phyloP scores from a whole-genome alignment of 345 rosid genomes.

The Microthlaspi erraticum region DNA sequence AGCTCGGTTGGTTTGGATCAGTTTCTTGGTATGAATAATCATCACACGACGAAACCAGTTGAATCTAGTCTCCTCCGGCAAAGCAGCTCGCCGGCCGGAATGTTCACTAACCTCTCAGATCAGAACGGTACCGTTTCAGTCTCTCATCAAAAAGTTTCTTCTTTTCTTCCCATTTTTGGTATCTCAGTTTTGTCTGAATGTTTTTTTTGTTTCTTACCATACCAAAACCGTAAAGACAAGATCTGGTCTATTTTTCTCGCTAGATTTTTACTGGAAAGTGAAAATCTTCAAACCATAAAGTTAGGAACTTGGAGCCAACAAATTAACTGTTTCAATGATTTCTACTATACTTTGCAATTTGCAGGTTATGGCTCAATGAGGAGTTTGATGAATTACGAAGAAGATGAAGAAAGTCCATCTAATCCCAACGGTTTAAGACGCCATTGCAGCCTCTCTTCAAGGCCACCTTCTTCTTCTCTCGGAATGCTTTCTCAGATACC shows the following conservation, averaged over 20 bases:
- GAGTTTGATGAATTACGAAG: constrained; percentile 56
- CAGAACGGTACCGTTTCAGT: constrained; percentile 67
- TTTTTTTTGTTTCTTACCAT: neutral
- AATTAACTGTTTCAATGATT: neutral
- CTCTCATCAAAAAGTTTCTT: neutral
- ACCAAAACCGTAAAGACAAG: constrained; percentile 16
- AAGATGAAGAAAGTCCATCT: constrained; percentile 58
- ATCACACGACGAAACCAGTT: constrained; percentile 47
- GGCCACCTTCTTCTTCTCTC: constrained; percentile 59
- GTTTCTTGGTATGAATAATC: constrained; percentile 50
- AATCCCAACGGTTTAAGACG: constrained; percentile 54
- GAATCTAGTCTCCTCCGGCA: constrained; percentile 66
- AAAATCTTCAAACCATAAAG: constrained; percentile 8
- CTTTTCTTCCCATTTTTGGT: neutral
- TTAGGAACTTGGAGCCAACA: constrained; percentile 24
- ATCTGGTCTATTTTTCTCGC: constrained; percentile 24
- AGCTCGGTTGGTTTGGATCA: constrained; percentile 61
- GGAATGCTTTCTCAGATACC: constrained; percentile 75
- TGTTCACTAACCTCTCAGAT: constrained; percentile 59
- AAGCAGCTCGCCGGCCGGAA: constrained; percentile 85
- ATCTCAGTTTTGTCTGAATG: neutral
- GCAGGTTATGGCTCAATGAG: constrained; percentile 64
- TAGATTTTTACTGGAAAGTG: neutral
- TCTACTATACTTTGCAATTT: constrained; percentile 36
- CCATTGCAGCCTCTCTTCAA: constrained; percentile 63